Base-by-base conservation (phyloP, 345 rosid genomes). In the Hypericum androsaemum region DNA sequence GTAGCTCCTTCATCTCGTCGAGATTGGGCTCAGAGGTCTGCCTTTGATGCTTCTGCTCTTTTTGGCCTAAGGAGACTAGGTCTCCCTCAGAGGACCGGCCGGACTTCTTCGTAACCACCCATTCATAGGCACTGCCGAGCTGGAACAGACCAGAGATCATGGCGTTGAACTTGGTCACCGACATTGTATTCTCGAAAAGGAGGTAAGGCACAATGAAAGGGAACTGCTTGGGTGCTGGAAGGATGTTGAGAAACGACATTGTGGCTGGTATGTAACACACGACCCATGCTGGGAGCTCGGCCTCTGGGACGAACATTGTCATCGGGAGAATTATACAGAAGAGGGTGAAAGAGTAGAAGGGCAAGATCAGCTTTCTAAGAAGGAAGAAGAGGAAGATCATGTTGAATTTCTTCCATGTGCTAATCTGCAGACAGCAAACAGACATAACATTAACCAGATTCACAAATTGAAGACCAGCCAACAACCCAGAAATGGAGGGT, bases 141-240 rank as follows among this genome's bases (percentile, higher is more conserved):
- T 89, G 97, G 75, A 89, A 89, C 12, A 89, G 63, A 37, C 97
- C 97, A 7, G 97, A 89, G 57, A 89, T 70, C 97, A 89, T 89
- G 2, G 97, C 95, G 44, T 83, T 81, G 82, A 89, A 89, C 73
- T 89, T 89, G 69, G 97, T 89, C 22, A 89, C 95, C 0, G 97
- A 89, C 97, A 89, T 89, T 7, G 97, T 89, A 67, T 89, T 89
- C 71, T 89, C 97, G 5, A 89, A 89, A 40, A 89, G 92, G 56
- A 89, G 97, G 82, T 89, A 89, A 0, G 97, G 97, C 43, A 89
- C 97, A 12, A 89, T 89, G 64, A 89, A 89, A 5, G 97, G 95
- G 62, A 89, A 85, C n/a, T 92, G 73, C 64, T 81, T 85, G 8
- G 89, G 97, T 28, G 97, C 82, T 0, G 97, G 97, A 35, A 89